Evolutionary conservation across 1,284 basidiomycete species (phyloP), one percentile per base, ranked within the genome.

Genomic region (Veloboletus limbatus): DNA sequence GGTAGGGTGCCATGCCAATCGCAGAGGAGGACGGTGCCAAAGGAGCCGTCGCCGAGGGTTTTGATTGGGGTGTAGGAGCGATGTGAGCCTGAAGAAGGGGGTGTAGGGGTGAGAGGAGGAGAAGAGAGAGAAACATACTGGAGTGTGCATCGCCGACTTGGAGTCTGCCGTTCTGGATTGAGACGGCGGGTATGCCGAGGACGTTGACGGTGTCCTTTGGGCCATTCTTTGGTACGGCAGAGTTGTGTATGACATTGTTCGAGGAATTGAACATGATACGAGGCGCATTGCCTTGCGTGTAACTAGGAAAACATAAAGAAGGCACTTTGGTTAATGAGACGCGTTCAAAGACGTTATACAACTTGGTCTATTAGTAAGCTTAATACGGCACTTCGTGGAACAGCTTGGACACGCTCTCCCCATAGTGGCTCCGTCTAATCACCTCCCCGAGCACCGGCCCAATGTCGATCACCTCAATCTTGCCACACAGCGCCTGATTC

Each of bases 1-100:
- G 91, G 91, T 65, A 99, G 76, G 46, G 88, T 85, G 62, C 92
- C 93, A 77, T 97, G 94, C 96, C 96, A 99, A 78, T 99, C 97
- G 66, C 95, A 98, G 55, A 99, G 79, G 85, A 91, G 95, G 51
- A 99, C 96, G 8, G 94, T 98, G 49, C 96, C 96, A 65, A 99
- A 97, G 6, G 93, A 96, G 47, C 94, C 94, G 68, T 97, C 94
- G 41, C 94, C 94, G 66, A 97, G 81, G 54, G 88, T 86, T 73
- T 96, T 96, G 73, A 96, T 79, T 45, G 82, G 75, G 31, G 79
- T 81, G 56, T 79, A 81, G 20, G 78, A 79, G 56, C 78, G 76
- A 47, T 72, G 75, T 20, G 80, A 82, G 55, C 69, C 80, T 81
- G 54, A 28, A 35, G 40, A 16, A 34, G 21, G 2, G 14, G 32